These are phyloP conservation scores for Eragrostis tef DNA, from an alignment of 202 grass and related monocot genomes.

Conservation along the genomic window DNA sequence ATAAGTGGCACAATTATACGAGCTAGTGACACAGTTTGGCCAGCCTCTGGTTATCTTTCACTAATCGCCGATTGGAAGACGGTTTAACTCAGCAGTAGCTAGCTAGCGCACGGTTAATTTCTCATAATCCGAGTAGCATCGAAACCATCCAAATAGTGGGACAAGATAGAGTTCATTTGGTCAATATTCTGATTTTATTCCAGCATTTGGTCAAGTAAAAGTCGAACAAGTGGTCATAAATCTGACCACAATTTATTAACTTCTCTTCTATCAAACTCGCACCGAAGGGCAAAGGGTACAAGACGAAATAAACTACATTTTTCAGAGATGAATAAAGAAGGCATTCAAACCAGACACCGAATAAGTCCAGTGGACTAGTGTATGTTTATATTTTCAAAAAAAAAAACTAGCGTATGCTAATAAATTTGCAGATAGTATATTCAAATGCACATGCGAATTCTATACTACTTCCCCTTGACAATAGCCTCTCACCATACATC, in stretches of 20 bases:
- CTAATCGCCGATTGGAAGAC: not conserved
- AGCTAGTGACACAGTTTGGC: not conserved
- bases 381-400: not conserved
- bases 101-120: not conserved
- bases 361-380: not conserved
- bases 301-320: not conserved
- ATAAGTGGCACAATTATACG: slow-evolving; percentile 1
- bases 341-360: too few relatives aligned
- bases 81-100: not conserved
- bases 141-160: not conserved
- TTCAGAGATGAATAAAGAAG: not conserved
- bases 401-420: not conserved
- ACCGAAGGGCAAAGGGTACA: slow-evolving; percentile 11
- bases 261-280: not conserved
- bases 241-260: not conserved
- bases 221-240: slow-evolving; percentile 1
- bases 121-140: not conserved
- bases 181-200: not conserved
- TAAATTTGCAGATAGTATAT: not conserved
- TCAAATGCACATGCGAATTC: not conserved
- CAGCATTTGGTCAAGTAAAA: slow-evolving; percentile 34
- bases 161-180: not conserved
- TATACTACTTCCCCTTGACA: not conserved
- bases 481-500: not conserved
- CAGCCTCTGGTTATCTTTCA: not conserved